These are phyloP conservation scores for Yamadazyma sp. DNA, from an alignment of 805 yeast genomes.

Conservation along the genomic window DNA sequence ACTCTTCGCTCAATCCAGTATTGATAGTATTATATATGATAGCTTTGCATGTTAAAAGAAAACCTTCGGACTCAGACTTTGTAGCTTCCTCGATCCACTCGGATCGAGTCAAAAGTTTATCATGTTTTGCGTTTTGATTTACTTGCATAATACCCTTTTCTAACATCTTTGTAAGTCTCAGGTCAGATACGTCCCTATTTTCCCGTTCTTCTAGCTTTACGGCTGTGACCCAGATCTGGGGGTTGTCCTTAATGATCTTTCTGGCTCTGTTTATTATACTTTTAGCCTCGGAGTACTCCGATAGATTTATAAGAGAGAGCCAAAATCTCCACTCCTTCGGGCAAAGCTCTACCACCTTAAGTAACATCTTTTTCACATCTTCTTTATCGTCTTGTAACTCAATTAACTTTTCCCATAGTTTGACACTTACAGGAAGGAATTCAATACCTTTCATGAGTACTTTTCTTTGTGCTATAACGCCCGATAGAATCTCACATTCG, in stretches of 20 bases:
- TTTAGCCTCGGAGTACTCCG: conserved; percentile 50
- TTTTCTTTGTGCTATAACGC: conserved; percentile 49
- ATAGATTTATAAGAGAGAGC: conserved; percentile 54
- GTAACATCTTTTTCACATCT: conserved; percentile 53
- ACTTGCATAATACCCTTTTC: conserved; percentile 48
- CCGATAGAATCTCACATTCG: conserved; percentile 56
- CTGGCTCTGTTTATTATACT: conserved; percentile 60
- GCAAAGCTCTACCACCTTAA: conserved; percentile 66
- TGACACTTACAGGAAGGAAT: conserved; percentile 52
- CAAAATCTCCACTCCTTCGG: conserved; percentile 67
- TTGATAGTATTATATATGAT: conserved; percentile 33
- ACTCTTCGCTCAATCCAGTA: not conserved
- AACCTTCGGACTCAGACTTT: conserved; percentile 49
- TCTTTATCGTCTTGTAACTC: conserved; percentile 54
- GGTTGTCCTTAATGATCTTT: conserved; percentile 46
- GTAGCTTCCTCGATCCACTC: conserved; percentile 61
- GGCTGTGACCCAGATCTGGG: conserved; percentile 68
- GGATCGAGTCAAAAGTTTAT: conserved; percentile 15
- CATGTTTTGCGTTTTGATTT: conserved; percentile 14
- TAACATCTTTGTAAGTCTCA: conserved; percentile 49
- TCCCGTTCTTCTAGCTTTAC: conserved; percentile 64
- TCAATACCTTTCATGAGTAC: conserved; percentile 73
- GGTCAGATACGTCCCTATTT: conserved; percentile 38
- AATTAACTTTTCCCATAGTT: conserved; percentile 70
- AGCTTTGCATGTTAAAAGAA: conserved; percentile 50